Conservation (phyloP, 192 early-diverging fungal species). For the Linnemannia schmuckeri region DNA sequence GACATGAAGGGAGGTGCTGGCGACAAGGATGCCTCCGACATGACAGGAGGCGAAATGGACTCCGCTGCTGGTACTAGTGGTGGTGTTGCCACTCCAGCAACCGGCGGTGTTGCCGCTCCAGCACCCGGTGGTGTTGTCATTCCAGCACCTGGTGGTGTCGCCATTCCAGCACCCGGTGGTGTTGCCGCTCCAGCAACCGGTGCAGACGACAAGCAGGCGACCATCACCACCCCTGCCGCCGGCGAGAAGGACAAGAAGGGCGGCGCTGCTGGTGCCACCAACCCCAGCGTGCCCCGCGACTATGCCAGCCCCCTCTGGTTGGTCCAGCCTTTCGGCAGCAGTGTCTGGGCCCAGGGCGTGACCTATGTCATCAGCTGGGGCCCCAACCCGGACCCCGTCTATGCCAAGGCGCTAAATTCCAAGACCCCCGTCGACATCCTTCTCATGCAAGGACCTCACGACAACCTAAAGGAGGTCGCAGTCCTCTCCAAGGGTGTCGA, state of each 20-base stretch:
- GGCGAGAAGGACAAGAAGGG: neutral
- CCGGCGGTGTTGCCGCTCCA: neutral
- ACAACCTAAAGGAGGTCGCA: slow-evolving; percentile 12
- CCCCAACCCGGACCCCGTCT: slow-evolving; percentile 39
- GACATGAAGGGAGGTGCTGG: neutral
- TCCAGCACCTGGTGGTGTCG: neutral
- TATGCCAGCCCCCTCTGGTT: slow-evolving; percentile 36
- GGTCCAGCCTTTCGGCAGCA: slow-evolving; percentile 41
- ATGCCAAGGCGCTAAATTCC: slow-evolving; percentile 25
- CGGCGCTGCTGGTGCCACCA: neutral
- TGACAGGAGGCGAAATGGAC: slow-evolving; percentile 3
- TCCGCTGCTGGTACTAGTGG: neutral
- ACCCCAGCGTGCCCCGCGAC: slow-evolving; percentile 10
- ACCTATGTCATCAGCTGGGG: slow-evolving; percentile 51
- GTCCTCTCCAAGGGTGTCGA: slow-evolving; percentile 17
- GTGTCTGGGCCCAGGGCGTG: slow-evolving; percentile 46
- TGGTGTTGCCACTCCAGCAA: neutral
- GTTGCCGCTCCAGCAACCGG: neutral
- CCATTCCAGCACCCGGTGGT: neutral
- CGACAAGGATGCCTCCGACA: neutral
- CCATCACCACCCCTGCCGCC: neutral
- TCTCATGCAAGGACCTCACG: slow-evolving; percentile 43
- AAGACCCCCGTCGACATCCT: slow-evolving; percentile 34
- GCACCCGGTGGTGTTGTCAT: neutral
- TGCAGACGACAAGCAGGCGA: neutral